Base-by-base conservation (phyloP, 2,329 filamentous ascomycete species). In the Epichloe hybrida region DNA sequence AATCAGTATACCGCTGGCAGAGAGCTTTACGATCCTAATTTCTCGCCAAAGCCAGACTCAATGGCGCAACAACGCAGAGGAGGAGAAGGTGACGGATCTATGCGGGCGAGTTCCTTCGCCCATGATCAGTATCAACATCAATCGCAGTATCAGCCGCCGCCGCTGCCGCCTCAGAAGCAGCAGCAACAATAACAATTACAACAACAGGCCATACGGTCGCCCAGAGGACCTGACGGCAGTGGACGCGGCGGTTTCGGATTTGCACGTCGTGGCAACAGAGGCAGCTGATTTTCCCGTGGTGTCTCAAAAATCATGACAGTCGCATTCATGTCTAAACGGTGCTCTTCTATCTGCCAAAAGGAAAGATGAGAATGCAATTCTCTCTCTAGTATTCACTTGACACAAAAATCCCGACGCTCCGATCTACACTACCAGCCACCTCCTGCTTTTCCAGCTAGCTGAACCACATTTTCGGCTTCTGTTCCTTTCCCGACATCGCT, bases 401-500 rank as follows among this genome's bases (percentile, higher is more conserved):
- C 36, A 21, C n/a, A 35, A 3, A 34, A 37, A 31, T 4, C 8
- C 8, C 9, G 17, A 27, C 36, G 31, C 31, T 20, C 31, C 13
- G n/a, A 43, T 39, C 31, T 37, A 34, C 23, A 38, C 65, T 75
- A 97, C 93, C 93, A 98, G 23, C 93, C 93, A 49, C 93, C 93
- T 49, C 90, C 93, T 59, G 90, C 86, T 67, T 89, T 93, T 51
- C 88, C 84, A 45, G 91, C 91, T 61, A 98, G 74, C 62, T 93
- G 88, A 52, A 89, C 85, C 40, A 95, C 90, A 53, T 83, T 80
- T 62, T 94, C 86, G 42, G 86, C 84, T 63, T 89, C 85, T 53
- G 75, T 72, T 66, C 73, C 62, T 70, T 93, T 95, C 48, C 93
- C 93, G 42, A 98, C 88, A 64, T 97, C 88, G 69, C 91, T 96